These are phyloP conservation scores for Yamadazyma conglobata DNA, from an alignment of 1,139 yeast genomes.

Conservation along the genomic window DNA sequence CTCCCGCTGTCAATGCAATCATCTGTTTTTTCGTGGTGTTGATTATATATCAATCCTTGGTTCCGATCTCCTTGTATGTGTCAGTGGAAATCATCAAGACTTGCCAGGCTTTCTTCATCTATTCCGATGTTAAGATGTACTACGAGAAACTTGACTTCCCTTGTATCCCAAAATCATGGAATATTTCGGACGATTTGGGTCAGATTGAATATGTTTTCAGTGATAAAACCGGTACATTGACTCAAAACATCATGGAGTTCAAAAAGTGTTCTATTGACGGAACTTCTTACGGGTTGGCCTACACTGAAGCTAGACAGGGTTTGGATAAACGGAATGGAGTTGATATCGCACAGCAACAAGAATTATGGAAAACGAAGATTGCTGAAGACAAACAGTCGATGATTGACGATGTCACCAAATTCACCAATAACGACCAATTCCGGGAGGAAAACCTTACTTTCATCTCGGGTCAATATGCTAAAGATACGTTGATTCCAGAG, in stretches of 20 bases:
- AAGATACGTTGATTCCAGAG: conserved; percentile 30
- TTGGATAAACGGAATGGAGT: conserved; percentile 83
- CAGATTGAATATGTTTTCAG: conserved; percentile 94
- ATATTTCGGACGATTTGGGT: conserved; percentile 93
- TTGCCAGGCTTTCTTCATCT: conserved; percentile 89
- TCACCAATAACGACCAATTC: conserved; percentile 55
- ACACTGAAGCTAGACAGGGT: conserved; percentile 94
- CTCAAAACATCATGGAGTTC: conserved; percentile 96
- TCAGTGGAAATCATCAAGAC: conserved; percentile 95
- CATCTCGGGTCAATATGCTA: conserved; percentile 59
- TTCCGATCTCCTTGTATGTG: conserved; percentile 91
- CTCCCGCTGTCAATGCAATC: conserved; percentile 76
- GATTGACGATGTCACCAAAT: conserved; percentile 51
- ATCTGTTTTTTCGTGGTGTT: conserved; percentile 85
- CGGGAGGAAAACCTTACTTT: conserved; percentile 71
- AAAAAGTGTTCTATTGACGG: conserved; percentile 91
- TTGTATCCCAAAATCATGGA: conserved; percentile 96
- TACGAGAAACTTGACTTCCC: conserved; percentile 85
- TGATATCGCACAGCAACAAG: conserved; percentile 68
- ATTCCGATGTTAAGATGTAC: conserved; percentile 84
- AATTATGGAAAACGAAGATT: conserved; percentile 60
- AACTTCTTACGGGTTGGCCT: conserved; percentile 85
- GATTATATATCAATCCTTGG: conserved; percentile 85
- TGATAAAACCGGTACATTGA: conserved; percentile 95
- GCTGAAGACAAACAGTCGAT: conserved; percentile 60